A percentile compares a stretch with the other conserved stretches of the same genome.
Evolutionary conservation across 1,284 basidiomycete species (phyloP).

Genomic region (Ustilago loliicola): DNA sequence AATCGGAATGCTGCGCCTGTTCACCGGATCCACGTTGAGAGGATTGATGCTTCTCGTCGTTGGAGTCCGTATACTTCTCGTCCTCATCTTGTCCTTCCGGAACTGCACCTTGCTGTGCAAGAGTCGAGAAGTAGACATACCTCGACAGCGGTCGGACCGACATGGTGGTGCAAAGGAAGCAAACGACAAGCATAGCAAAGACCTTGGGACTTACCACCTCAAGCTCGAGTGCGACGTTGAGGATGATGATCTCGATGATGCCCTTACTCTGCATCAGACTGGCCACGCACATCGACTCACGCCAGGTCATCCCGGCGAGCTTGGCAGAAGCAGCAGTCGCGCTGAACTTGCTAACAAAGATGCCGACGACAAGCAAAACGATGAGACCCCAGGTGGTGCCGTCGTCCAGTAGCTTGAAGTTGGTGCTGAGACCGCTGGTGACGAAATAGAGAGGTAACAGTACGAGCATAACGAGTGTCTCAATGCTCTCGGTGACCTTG

Average conservation of each 20-base stretch:
- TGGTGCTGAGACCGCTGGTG: constrained; percentile 48
- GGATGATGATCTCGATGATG: constrained; percentile 61
- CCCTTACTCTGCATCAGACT: constrained; percentile 58
- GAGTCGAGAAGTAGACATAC: constrained; percentile 45
- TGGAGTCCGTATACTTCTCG: constrained; percentile 10
- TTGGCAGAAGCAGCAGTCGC: constrained; percentile 46
- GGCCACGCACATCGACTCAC: constrained; percentile 51
- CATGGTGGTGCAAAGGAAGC: constrained; percentile 54
- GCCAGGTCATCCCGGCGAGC: constrained; percentile 49
- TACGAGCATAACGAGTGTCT: constrained; percentile 48
- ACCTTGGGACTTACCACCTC: constrained; percentile 44
- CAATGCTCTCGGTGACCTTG: constrained; percentile 55
- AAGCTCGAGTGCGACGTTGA: constrained; percentile 49
- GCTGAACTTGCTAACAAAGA: constrained; percentile 56
- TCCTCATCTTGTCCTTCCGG: neutral
- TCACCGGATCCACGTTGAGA: neutral
- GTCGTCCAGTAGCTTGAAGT: constrained; percentile 54
- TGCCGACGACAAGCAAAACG: constrained; percentile 47
- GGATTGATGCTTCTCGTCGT: neutral
- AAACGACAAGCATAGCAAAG: constrained; percentile 57
- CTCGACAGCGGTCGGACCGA: constrained; percentile 47
- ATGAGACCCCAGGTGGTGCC: constrained; percentile 55
- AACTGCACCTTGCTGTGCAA: constrained; percentile 14
- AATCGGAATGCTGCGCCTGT: constrained; percentile 19
- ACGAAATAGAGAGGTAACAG: constrained; percentile 59